These are phyloP conservation scores for Pleurotus tuber-regium DNA, from an alignment of 768 basidiomycete species.

Conservation along the genomic window DNA sequence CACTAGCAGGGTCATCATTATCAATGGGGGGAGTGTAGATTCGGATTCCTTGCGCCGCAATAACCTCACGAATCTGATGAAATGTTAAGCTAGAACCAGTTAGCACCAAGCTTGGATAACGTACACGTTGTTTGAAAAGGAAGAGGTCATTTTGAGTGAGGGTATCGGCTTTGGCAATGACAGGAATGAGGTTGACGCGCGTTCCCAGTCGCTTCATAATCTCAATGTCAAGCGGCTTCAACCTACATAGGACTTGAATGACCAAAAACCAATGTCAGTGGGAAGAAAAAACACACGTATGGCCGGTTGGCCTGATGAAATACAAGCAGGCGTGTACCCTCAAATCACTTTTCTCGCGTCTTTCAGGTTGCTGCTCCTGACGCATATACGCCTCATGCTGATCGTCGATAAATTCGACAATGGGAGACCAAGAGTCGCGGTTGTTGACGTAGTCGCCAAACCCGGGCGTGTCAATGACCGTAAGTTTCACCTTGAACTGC, in stretches of 20 bases:
- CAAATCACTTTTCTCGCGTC: slow-evolving; percentile 91
- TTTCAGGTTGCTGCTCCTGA: slow-evolving; percentile 98
- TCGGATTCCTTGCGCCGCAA: slow-evolving; percentile 88
- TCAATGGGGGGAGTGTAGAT: slow-evolving; percentile 95
- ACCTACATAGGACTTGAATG: slow-evolving; percentile 36
- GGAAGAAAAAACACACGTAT: slow-evolving; percentile 66
- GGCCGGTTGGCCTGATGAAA: slow-evolving; percentile 94
- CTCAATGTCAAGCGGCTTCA: slow-evolving; percentile 98
- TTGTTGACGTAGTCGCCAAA: slow-evolving; percentile 99
- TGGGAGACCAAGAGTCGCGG: slow-evolving; percentile 96
- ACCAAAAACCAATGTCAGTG: slow-evolving; percentile 7
- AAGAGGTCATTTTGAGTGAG: slow-evolving; percentile 91
- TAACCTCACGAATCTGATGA: slow-evolving; percentile 81
- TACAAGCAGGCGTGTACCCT: slow-evolving; percentile 96
- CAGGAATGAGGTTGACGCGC: slow-evolving; percentile 96
- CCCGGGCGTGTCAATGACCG: slow-evolving; percentile 97
- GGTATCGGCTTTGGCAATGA: slow-evolving; percentile 97
- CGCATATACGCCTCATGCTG: slow-evolving; percentile 95
- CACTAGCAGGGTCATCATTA: slow-evolving; percentile 70
- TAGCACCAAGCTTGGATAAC: too few relatives aligned
- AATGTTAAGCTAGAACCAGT: slow-evolving; percentile 14
- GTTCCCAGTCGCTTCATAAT: slow-evolving; percentile 99
- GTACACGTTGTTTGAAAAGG: slow-evolving; percentile 89
- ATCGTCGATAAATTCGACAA: slow-evolving; percentile 97
- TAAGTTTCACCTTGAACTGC: slow-evolving; percentile 98